phyloP scores from a whole-genome alignment of 225 moss, liverwort and hornwort species.

The Rhytidiadelphus loreus region DNA sequence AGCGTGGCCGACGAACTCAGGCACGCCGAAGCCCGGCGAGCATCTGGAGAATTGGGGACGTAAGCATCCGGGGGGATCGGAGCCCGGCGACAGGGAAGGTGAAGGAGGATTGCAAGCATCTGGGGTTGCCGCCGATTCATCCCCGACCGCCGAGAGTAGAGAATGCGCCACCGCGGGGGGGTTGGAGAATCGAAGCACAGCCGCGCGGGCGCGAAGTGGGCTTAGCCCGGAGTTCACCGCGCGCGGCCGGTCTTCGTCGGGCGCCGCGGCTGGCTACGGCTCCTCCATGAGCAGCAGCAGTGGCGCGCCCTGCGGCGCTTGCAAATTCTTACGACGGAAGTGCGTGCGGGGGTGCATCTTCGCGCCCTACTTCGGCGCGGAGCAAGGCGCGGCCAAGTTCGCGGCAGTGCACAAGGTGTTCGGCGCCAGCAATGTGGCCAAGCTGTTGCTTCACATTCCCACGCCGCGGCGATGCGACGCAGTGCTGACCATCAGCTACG shows the following conservation, averaged over 20 bases:
- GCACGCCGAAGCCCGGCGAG: not conserved
- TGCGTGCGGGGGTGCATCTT: conserved; percentile 57
- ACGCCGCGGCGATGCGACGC: conserved; percentile 44
- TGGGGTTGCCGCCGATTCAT: not conserved
- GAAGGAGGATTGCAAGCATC: not conserved
- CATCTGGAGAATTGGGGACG: conserved; percentile 28
- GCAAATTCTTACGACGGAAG: conserved; percentile 48
- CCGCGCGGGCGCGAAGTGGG: conserved; percentile 15
- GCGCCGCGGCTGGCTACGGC: not conserved
- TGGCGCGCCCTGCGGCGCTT: conserved; percentile 57
- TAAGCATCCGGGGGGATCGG: conserved; percentile 1
- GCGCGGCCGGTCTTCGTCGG: conserved; percentile 38
- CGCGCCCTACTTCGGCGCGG: conserved; percentile 56
- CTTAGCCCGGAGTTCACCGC: conserved; percentile 10
- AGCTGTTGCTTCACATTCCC: conserved; percentile 46
- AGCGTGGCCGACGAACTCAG: not conserved
- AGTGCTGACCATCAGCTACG: conserved; percentile 48
- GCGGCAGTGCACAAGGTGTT: conserved; percentile 54
- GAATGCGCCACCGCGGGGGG: conserved; percentile 2
- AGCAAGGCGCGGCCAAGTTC: conserved; percentile 46
- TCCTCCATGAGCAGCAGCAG: conserved; percentile 66
- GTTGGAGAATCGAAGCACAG: not conserved
- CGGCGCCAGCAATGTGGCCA: conserved; percentile 63
- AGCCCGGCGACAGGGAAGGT: not conserved
- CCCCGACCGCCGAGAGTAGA: conserved; percentile 13